Percentiles rank a stretch among this genome's conserved stretches.
phyloP scores from a whole-genome alignment of 1,139 yeast genomes.

The Blastobotrys persicus region DNA sequence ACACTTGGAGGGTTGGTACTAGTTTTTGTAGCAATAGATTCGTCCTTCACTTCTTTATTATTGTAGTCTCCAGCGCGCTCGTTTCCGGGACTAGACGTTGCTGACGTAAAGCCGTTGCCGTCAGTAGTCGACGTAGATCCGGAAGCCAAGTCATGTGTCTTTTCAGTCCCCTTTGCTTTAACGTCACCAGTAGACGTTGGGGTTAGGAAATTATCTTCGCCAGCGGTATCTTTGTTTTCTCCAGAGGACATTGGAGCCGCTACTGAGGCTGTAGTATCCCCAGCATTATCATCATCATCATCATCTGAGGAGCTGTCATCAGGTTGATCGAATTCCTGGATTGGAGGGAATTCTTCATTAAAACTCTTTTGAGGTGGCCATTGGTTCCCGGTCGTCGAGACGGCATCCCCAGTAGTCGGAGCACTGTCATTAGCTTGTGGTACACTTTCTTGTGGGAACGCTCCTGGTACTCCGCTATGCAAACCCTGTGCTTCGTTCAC shows the following conservation, averaged over 20 bases:
- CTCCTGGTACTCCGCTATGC: slow-evolving; percentile 9
- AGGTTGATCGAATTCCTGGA: slow-evolving; percentile 58
- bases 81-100: slow-evolving; percentile 31
- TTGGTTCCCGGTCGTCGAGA: slow-evolving; percentile 12
- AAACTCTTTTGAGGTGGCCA: slow-evolving; percentile 15
- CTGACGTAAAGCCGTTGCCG: slow-evolving; percentile 22
- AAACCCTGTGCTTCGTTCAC: slow-evolving; percentile 8
- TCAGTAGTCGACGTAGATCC: slow-evolving; percentile 13
- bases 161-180: neutral
- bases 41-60: slow-evolving; percentile 12
- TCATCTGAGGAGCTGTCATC: slow-evolving; percentile 50
- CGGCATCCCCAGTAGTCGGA: slow-evolving; percentile 17
- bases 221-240: slow-evolving; percentile 13
- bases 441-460: slow-evolving; percentile 14
- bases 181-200: slow-evolving; percentile 16
- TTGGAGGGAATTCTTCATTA: slow-evolving; percentile 67
- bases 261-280: slow-evolving; percentile 19
- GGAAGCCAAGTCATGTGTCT: neutral
- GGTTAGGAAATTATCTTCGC: slow-evolving; percentile 27
- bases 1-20: slow-evolving; percentile 15
- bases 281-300: slow-evolving; percentile 35
- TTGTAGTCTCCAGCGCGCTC: slow-evolving; percentile 12
- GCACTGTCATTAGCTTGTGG: too few species aligned
- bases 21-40: slow-evolving; percentile 14
- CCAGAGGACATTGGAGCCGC: neutral